These are phyloP conservation scores for Chrysoporthe puriensis DNA, from an alignment of 2,329 filamentous ascomycete genomes.

Conservation along the genomic window DNA sequence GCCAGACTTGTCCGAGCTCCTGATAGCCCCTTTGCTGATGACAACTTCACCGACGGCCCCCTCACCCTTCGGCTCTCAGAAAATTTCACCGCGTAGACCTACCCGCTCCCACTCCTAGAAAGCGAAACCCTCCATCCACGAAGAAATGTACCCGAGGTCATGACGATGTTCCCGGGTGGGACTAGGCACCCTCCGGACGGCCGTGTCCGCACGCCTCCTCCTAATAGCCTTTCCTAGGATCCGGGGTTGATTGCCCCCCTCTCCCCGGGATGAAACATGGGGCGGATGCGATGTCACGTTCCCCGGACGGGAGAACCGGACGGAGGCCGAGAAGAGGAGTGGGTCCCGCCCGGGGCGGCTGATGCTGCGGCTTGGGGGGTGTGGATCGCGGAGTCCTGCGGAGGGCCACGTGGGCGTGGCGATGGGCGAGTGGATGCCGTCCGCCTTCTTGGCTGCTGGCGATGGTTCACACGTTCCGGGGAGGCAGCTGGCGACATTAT, in stretches of 20 bases:
- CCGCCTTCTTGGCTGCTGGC: not conserved
- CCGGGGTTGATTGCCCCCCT: not conserved
- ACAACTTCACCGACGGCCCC: too few relatives aligned
- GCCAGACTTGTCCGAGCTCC: too few relatives aligned
- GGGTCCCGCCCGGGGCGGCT: not conserved
- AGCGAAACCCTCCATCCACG: too few relatives aligned
- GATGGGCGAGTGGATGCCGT: not conserved
- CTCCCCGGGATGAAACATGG: not conserved
- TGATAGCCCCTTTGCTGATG: too few relatives aligned
- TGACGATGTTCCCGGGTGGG: too few relatives aligned
- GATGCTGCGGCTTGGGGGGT: not conserved
- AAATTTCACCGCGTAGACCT: too few relatives aligned
- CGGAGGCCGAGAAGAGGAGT: constrained; percentile 10
- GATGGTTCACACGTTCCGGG: not conserved
- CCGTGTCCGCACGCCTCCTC: too few relatives aligned
- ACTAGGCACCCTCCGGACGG: too few relatives aligned
- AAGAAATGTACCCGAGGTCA: too few relatives aligned
- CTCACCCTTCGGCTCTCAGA: too few relatives aligned
- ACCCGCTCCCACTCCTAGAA: too few relatives aligned
- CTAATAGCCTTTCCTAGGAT: not conserved
- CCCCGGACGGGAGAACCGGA: constrained; percentile 1
- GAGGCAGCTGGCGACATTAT: not conserved
- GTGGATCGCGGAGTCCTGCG: not conserved
- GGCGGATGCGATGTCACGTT: not conserved
- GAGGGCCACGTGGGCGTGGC: constrained; percentile 1